Evolutionary conservation across 331 rosid genomes (phyloP).

Genomic region (Ulmus americana): DNA sequence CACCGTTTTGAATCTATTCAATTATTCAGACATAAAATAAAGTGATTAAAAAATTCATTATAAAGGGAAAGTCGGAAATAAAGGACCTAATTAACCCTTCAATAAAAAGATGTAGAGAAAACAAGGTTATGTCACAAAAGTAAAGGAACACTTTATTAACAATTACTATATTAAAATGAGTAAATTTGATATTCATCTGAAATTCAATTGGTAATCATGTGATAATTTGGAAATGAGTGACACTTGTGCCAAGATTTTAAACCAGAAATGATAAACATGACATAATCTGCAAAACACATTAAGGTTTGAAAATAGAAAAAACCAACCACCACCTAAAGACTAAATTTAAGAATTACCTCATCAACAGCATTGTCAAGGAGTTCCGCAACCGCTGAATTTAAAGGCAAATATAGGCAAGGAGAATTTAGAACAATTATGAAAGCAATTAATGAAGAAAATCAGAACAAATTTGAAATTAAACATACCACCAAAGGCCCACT

Average conservation of each 20-base stretch:
- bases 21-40: conserved; percentile 23
- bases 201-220: too few relatives aligned
- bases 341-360: conserved; percentile 49
- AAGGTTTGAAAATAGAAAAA: neutral
- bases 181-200: too few relatives aligned
- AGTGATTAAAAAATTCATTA: conserved; percentile 14
- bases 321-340: neutral
- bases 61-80: neutral
- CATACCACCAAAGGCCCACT: conserved; percentile 93
- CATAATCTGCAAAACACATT: neutral
- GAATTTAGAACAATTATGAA: too few relatives aligned
- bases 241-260: too few relatives aligned
- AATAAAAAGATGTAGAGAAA: neutral
- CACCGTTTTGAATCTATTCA: conserved; percentile 71
- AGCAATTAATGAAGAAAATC: too few relatives aligned
- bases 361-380: conserved; percentile 83
- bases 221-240: too few relatives aligned
- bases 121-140: neutral
- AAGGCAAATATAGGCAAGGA: neutral
- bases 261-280: too few relatives aligned
- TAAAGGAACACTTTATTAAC: too few relatives aligned
- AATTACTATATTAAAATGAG: too few relatives aligned
- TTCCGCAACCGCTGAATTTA: conserved; percentile 70
- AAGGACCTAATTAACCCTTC: neutral
- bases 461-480: neutral